Base-by-base conservation (phyloP, 2,329 filamentous ascomycete species). In the Claviceps quebecensis region DNA sequence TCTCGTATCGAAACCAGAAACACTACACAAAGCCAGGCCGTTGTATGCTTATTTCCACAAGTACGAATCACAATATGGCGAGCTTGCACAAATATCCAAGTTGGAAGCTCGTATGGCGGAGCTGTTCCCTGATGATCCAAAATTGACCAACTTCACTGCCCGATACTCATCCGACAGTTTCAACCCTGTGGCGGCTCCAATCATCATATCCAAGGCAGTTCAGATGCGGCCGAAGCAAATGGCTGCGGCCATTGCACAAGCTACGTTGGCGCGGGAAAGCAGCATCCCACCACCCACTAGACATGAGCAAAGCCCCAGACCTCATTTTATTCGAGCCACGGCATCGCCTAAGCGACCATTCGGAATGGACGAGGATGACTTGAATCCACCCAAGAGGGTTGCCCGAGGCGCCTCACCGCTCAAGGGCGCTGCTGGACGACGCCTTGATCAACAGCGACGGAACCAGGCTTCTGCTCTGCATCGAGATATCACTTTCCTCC, bases 41-140 rank as follows among this genome's bases (percentile, higher is more conserved):
- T 78, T 98, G 0, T 95, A 95, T 61, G 75, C 82, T 2, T 97
- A 91, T 68, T 91, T 98, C 65, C 91, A 98, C 68, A 85, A 90
- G 59, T 95, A 95, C 64, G 93, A 98, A 69, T 90, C 89, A 11
- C 83, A 89, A 56, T 98, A 90, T 61, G 93, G 94, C 52, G 93
- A 98, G 64, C 76, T 97, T 5, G 81, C 86, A 5, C 90, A 97
- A 60, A 88, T 98, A 50, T 81, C 83, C 56, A 93, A 94, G 64
- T 75, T 98, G 16, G 94, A 98, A 67, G 84, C 84, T 60, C 83
- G 93, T 46, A 97, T 98, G 89, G 78, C 80, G 22, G 89, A 95
- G 61, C 75, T 96, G n/a, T 98, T 88, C 66, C 90, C 90, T 0
- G 83, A 90, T 53, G 91, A 96, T 60, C 84, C 88, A 3, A 83